Conservation (phyloP, 2,329 filamentous ascomycete genomes). For the Mycogone perniciosa region DNA sequence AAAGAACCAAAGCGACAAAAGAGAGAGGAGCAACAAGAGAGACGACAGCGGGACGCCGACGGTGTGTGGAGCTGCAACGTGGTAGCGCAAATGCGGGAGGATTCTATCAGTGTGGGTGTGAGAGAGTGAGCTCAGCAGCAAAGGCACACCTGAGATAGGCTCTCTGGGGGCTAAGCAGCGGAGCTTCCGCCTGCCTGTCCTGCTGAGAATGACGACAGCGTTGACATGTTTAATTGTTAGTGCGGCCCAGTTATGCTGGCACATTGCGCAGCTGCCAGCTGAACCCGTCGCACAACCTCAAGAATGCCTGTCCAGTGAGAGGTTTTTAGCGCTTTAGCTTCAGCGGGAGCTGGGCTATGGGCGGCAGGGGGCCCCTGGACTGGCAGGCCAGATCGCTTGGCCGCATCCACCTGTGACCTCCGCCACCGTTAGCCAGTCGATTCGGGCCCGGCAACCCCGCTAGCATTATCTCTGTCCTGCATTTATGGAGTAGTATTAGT, state of each 20-base stretch:
- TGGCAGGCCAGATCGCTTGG: not conserved
- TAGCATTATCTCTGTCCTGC: too few species aligned
- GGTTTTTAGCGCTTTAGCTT: not conserved
- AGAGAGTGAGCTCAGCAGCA: not conserved
- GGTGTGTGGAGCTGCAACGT: too few species aligned
- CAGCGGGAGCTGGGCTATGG: not conserved
- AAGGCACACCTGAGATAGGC: not conserved
- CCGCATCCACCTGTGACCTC: too few species aligned
- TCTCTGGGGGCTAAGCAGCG: not conserved
- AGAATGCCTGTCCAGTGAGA: not conserved
- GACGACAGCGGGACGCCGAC: too few species aligned
- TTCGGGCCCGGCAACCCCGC: too few species aligned
- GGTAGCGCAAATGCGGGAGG: not conserved
- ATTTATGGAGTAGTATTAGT: too few species aligned
- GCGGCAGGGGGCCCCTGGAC: not conserved
- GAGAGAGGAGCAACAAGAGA: too few species aligned
- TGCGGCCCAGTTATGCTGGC: not conserved
- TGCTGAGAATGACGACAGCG: not conserved
- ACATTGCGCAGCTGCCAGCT: too few species aligned
- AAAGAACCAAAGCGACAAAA: not conserved
- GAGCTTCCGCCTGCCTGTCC: not conserved
- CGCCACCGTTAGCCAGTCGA: too few species aligned
- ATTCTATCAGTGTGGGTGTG: not conserved
- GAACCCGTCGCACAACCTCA: too few species aligned
- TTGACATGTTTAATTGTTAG: not conserved